These are phyloP conservation scores for Trichoderma koningiopsis DNA, from an alignment of 2,329 filamentous ascomycete genomes.

Conservation along the genomic window DNA sequence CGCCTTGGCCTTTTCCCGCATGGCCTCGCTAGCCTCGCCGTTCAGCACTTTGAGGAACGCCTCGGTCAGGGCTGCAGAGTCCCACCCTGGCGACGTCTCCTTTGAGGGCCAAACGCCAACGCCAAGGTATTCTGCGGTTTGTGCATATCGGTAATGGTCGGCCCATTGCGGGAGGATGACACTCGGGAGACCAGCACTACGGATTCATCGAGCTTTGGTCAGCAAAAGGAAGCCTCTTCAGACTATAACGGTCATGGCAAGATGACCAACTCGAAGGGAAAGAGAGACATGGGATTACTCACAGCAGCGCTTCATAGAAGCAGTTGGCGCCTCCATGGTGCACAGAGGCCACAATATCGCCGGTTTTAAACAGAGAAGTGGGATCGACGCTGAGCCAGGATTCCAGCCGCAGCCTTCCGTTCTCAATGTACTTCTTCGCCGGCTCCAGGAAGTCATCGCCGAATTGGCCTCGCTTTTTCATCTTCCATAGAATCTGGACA, in stretches of 20 bases:
- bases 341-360: conserved; percentile 39
- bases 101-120: conserved; percentile 46
- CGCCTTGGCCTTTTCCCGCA: conserved; percentile 30
- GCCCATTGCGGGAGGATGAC: conserved; percentile 50
- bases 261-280: background rate
- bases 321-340: conserved; percentile 47
- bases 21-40: conserved; percentile 21
- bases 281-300: background rate
- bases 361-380: conserved; percentile 39
- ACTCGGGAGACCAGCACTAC: conserved; percentile 48
- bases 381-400: conserved; percentile 40
- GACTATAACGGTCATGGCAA: background rate
- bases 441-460: conserved; percentile 25
- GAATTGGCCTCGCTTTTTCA: conserved; percentile 27
- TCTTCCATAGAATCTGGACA: conserved; percentile 41
- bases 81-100: conserved; percentile 38
- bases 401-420: conserved; percentile 32
- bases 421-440: conserved; percentile 29
- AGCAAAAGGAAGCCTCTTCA: background rate
- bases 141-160: conserved; percentile 50
- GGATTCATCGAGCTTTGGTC: background rate
- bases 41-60: conserved; percentile 34
- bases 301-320: conserved; percentile 42
- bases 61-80: conserved; percentile 32
- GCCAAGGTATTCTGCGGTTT: conserved; percentile 44